Base-by-base conservation (phyloP, 306 rosid genomes). In the Abrus pulchellus region DNA sequence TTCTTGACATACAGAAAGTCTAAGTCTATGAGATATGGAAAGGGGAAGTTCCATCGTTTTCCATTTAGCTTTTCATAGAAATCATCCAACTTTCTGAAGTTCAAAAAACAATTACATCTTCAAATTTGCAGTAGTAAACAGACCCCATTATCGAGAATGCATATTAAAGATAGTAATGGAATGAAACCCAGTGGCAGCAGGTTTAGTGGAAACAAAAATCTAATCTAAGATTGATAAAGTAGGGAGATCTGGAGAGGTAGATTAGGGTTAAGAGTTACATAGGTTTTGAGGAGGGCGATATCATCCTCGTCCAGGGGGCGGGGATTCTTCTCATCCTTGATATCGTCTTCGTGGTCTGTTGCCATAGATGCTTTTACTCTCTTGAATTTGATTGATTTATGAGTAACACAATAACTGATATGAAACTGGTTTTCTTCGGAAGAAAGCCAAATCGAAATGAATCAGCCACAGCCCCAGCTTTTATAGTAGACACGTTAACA, bases 251-350 rank as follows among this genome's bases (percentile, higher is more conserved):
- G 20, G 6, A 45, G 48, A 41, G 20, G 5, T 3, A 69, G 52
- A 5, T 38, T 62, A 80, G 83, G 88, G 88, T 74, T 76, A 48
- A 57, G 59, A 64, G 77, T 45, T 81, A 93, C 97, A 67, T 93
- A 93, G 61, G 97, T 93, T 82, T 91, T 93, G 80, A 93, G 97
- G 27, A 93, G 91, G 11, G 94, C 97, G 38, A 91, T 93, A 64
- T 93, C 97, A 74, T 93, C 97, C 84, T 93, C 97, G 10, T 93
- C 97, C 49, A 93, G 97, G 7, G 97, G 97, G 38, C 81, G 94
- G 45, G 97, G 97, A 69, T 91, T 93, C 89, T 93, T 93, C 94
- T 91, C 97, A 80, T 89, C 94, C 87, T 89, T 93, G 83, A 91
- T 1, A 78, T 91, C 93, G 41, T 91, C 92, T 75, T 93, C 97